Percentiles rank a stretch among this genome's conserved stretches.
Evolutionary conservation across 331 rosid genomes (phyloP).

Genomic region (Quercus lobata): DNA sequence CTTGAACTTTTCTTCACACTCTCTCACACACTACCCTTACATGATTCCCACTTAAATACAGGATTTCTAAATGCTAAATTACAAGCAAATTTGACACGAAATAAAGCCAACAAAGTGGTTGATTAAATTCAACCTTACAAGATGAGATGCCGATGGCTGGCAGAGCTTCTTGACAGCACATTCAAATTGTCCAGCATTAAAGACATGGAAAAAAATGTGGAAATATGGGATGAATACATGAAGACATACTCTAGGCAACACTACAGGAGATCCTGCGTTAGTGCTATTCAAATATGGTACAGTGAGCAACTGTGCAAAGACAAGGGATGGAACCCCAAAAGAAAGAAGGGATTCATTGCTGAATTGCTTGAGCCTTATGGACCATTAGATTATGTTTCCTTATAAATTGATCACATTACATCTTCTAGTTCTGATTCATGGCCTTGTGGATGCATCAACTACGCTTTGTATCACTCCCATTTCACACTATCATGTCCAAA

Average conservation of each 20-base stretch:
- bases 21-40: no score
- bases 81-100: no score
- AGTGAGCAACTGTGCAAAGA: slow-evolving; percentile 67
- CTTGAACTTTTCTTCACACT: no score
- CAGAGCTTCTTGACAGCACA: no score
- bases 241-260: slow-evolving; percentile 28
- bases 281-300: slow-evolving; percentile 50
- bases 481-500: no score
- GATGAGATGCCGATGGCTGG: slow-evolving; percentile 51
- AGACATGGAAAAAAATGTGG: slow-evolving; percentile 53
- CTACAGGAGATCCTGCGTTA: slow-evolving; percentile 52
- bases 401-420: neutral
- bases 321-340: slow-evolving; percentile 58
- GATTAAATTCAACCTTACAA: neutral
- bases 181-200: no score
- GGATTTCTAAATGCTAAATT: no score
- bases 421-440: no score
- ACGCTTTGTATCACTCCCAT: no score
- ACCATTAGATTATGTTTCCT: slow-evolving; percentile 45
- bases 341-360: slow-evolving; percentile 55
- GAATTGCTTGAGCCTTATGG: slow-evolving; percentile 68
- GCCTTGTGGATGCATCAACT: no score
- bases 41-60: no score
- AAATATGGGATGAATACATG: slow-evolving; percentile 33
- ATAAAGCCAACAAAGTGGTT: no score